phyloP scores from a whole-genome alignment of 2,329 filamentous ascomycete species.

The Stromatinia cepivora region DNA sequence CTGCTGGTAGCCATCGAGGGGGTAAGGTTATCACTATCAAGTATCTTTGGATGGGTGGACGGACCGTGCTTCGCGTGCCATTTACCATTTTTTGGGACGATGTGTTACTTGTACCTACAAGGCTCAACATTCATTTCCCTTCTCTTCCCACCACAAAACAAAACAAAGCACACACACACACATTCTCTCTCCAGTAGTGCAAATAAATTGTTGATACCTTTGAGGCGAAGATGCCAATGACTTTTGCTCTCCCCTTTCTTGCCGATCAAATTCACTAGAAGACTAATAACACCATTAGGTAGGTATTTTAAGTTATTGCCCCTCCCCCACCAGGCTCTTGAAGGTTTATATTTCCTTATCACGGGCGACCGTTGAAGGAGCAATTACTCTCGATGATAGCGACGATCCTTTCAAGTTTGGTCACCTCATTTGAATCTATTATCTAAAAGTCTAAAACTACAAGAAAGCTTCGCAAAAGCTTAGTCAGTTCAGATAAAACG shows the following conservation, averaged over 20 bases:
- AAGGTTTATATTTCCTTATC: neutral
- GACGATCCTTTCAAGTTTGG: neutral
- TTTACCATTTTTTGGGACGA: too few relatives aligned
- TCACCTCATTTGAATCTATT: too few relatives aligned
- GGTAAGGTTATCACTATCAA: too few relatives aligned
- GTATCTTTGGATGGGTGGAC: too few relatives aligned
- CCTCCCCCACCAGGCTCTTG: slow-evolving; percentile 4
- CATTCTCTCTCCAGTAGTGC: too few relatives aligned
- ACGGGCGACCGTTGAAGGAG: neutral
- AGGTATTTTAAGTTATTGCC: neutral
- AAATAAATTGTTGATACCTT: neutral
- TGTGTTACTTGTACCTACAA: neutral
- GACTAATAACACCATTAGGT: neutral
- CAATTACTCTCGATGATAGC: neutral
- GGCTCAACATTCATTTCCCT: neutral
- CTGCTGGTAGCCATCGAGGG: too few relatives aligned
- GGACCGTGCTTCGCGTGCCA: too few relatives aligned
- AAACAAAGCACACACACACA: neutral
- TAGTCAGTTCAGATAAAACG: neutral
- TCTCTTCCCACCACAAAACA: neutral
- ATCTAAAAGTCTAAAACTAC: too few relatives aligned
- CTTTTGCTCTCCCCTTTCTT: too few relatives aligned
- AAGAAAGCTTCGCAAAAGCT: too few relatives aligned
- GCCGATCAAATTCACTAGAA: neutral
- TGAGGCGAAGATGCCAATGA: neutral